Evolutionary conservation across 2,329 filamentous ascomycete genomes (phyloP).

Genomic region (Neopestalotiopsis clavispora): DNA sequence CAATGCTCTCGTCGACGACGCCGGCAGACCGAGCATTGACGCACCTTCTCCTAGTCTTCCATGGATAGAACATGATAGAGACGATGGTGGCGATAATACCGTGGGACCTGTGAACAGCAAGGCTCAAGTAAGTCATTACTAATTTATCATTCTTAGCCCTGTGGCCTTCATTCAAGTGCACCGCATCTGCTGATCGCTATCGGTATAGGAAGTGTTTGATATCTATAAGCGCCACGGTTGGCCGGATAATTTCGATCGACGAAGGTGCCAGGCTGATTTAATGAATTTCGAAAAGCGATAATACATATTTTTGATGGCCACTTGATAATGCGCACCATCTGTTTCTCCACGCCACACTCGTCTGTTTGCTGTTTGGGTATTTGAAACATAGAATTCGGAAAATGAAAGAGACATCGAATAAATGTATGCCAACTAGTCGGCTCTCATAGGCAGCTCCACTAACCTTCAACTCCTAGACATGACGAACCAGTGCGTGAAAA

Average conservation of each 20-base stretch:
- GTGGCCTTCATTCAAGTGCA: background rate
- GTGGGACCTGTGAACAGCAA: background rate
- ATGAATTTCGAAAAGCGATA: background rate
- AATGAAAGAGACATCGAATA: too few species aligned
- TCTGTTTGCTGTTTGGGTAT: too few species aligned
- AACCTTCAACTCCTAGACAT: too few species aligned
- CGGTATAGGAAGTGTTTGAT: conserved; percentile 1
- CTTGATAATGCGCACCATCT: too few species aligned
- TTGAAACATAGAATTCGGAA: too few species aligned
- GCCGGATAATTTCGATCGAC: background rate
- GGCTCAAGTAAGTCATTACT: background rate
- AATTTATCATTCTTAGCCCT: background rate
- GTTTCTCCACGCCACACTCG: too few species aligned
- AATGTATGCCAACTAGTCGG: too few species aligned
- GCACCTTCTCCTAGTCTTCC: background rate
- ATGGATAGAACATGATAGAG: background rate
- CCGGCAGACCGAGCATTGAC: background rate
- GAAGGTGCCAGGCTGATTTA: background rate
- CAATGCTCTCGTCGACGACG: background rate
- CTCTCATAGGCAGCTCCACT: too few species aligned
- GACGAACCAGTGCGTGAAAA: too few species aligned
- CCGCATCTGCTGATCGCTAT: background rate
- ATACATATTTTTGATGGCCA: background rate
- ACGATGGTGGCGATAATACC: background rate
- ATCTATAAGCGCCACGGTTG: background rate